Percentiles rank a stretch among this genome's conserved stretches.
Evolutionary conservation across 2,329 filamentous ascomycete genomes (phyloP).

Genomic region (Hypoxylon sp.): DNA sequence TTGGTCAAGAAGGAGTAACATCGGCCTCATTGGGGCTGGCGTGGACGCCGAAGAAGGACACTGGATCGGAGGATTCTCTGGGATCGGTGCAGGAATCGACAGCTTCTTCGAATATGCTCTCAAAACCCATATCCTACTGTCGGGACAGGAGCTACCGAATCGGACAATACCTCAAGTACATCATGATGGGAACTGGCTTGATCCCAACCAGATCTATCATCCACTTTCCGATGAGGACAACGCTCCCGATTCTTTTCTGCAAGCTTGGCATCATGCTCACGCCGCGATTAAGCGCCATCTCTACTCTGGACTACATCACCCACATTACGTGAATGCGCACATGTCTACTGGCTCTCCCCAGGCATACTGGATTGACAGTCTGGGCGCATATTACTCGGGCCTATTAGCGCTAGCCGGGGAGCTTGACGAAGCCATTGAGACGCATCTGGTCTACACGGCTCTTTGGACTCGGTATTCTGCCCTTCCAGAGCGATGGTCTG

Average conservation of each 20-base stretch:
- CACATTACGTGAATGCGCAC: conserved; percentile 94
- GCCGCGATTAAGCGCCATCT: conserved; percentile 90
- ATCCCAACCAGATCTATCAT: conserved; percentile 74
- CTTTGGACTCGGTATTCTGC: conserved; percentile 97
- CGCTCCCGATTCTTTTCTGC: conserved; percentile 82
- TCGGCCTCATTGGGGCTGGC: conserved; percentile 90
- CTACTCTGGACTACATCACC: conserved; percentile 88
- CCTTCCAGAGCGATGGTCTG: conserved; percentile 93
- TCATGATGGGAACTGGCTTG: conserved; percentile 64
- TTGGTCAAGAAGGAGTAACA: conserved; percentile 88
- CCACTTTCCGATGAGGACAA: conserved; percentile 76
- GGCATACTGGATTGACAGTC: conserved; percentile 95
- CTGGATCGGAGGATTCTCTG: conserved; percentile 91
- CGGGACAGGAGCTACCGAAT: conserved; percentile 76
- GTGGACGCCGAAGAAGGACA: conserved; percentile 92
- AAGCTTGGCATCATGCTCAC: conserved; percentile 88
- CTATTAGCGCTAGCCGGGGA: conserved; percentile 89
- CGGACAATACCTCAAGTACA: conserved; percentile 59
- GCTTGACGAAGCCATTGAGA: conserved; percentile 89
- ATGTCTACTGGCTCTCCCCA: conserved; percentile 88
- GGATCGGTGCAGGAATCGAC: conserved; percentile 95
- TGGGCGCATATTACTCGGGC: conserved; percentile 95
- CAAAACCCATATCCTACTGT: conserved; percentile 92
- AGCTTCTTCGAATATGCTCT: conserved; percentile 99
- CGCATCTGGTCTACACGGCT: conserved; percentile 90